phyloP scores from a whole-genome alignment of 306 rosid species.

The Begonia loranthoides region DNA sequence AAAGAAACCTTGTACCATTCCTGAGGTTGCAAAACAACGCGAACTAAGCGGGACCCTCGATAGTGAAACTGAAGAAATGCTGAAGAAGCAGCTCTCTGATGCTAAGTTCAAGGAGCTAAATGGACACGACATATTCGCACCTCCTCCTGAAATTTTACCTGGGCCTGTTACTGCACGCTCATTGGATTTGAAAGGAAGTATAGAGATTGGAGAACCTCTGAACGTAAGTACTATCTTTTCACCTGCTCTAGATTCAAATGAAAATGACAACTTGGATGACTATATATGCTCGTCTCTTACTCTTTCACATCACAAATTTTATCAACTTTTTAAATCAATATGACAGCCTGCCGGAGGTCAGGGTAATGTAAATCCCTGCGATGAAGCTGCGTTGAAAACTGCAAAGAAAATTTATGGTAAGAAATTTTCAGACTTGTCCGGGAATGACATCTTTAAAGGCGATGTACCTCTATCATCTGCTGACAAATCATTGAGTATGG shows the following conservation, averaged over 20 bases:
- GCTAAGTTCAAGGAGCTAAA: conserved; percentile 89
- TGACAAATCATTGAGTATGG: conserved; percentile 66
- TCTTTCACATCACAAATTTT: too few relatives aligned
- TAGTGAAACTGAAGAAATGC: conserved; percentile 51
- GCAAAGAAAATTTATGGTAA: conserved; percentile 76
- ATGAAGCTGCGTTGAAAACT: conserved; percentile 48
- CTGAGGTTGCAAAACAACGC: conserved; percentile 98
- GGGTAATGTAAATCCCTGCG: conserved; percentile 16
- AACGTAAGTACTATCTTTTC: conserved; percentile 28
- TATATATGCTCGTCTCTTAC: too few relatives aligned
- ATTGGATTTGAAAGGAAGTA: conserved; percentile 73
- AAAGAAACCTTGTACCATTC: conserved; percentile 52
- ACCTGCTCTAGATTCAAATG: background rate
- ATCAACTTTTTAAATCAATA: conserved; percentile 5
- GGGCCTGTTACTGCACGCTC: conserved; percentile 60
- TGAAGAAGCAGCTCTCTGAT: conserved; percentile 83
- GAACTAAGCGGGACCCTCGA: conserved; percentile 89
- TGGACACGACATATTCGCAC: conserved; percentile 93
- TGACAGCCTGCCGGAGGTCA: conserved; percentile 36
- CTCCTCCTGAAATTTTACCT: conserved; percentile 94
- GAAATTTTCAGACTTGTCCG: conserved; percentile 71
- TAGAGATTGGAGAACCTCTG: conserved; percentile 54
- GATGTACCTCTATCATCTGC: conserved; percentile 57
- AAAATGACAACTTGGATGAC: background rate
- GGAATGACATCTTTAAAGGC: conserved; percentile 78